Percentiles rank a stretch among this genome's conserved stretches.
Evolutionary conservation across 208 protist species (phyloP).

Genomic region (Porcisia deanei): DNA sequence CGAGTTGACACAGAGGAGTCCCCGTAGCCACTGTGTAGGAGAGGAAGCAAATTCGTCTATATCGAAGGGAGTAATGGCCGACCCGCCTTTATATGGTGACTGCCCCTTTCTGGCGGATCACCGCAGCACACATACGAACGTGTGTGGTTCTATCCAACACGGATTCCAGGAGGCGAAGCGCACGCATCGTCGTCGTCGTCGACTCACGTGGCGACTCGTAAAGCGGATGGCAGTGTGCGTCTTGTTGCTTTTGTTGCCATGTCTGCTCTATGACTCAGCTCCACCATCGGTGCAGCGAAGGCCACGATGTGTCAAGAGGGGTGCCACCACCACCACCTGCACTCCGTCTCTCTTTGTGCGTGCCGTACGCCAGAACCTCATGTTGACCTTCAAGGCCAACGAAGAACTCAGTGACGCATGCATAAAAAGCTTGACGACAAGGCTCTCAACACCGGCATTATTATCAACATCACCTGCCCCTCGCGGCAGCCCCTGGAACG

Average conservation of each 20-base stretch:
- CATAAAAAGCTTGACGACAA: background rate
- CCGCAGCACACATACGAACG: background rate
- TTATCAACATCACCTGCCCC: background rate
- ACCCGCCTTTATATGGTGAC: background rate
- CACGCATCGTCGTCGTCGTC: background rate
- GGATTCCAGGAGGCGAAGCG: background rate
- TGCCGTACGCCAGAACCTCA: background rate
- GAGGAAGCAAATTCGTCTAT: background rate
- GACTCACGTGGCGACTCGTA: background rate
- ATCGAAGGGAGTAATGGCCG: background rate
- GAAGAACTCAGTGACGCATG: background rate
- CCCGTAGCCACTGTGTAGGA: background rate
- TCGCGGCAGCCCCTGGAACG: background rate
- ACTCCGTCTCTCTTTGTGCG: background rate
- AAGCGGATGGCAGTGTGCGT: background rate
- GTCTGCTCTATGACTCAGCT: background rate
- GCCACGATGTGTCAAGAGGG: background rate
- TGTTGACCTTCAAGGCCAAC: background rate
- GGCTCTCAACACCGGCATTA: background rate
- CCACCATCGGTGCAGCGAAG: background rate
- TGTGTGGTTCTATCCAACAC: background rate
- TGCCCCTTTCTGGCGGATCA: background rate
- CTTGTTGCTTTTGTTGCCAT: background rate
- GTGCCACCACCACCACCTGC: background rate
- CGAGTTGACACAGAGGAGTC: background rate